Evolutionary conservation across 129 eudicot species (phyloP).

Genomic region (Saposhnikovia divaricata): DNA sequence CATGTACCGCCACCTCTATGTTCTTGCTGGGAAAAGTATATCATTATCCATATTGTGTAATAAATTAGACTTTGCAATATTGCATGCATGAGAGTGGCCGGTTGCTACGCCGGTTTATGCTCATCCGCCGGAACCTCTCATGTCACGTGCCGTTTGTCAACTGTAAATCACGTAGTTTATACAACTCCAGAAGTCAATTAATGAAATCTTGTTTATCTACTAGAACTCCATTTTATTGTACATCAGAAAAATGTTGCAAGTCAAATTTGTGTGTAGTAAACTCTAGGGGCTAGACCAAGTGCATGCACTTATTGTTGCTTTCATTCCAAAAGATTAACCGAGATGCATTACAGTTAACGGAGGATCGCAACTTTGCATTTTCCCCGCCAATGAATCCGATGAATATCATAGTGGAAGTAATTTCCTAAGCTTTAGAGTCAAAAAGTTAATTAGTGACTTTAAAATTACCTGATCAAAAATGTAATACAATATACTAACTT

Average conservation of each 20-base stretch:
- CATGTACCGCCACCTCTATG: too few relatives aligned
- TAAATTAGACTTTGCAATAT: too few relatives aligned
- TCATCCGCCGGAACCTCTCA: constrained; percentile 2
- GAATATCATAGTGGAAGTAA: too few relatives aligned
- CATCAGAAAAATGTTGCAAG: background rate
- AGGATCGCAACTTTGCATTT: background rate
- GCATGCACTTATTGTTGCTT: background rate
- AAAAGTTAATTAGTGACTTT: too few relatives aligned
- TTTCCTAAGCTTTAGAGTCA: too few relatives aligned
- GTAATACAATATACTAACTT: too few relatives aligned
- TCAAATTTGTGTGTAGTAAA: background rate
- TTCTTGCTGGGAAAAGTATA: too few relatives aligned
- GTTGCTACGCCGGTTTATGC: background rate
- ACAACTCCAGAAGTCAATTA: background rate
- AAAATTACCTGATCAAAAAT: too few relatives aligned
- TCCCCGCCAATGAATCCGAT: background rate
- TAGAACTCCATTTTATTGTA: background rate
- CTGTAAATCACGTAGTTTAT: background rate
- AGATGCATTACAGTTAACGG: background rate
- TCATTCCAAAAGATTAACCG: background rate
- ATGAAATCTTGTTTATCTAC: too few relatives aligned
- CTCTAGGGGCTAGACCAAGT: background rate
- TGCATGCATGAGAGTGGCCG: background rate
- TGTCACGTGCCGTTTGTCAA: background rate
- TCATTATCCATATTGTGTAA: too few relatives aligned